Evolutionary conservation across 208 protist species (phyloP), one percentile per base, ranked within the genome.

Genomic region (Leishmania guyanensis): DNA sequence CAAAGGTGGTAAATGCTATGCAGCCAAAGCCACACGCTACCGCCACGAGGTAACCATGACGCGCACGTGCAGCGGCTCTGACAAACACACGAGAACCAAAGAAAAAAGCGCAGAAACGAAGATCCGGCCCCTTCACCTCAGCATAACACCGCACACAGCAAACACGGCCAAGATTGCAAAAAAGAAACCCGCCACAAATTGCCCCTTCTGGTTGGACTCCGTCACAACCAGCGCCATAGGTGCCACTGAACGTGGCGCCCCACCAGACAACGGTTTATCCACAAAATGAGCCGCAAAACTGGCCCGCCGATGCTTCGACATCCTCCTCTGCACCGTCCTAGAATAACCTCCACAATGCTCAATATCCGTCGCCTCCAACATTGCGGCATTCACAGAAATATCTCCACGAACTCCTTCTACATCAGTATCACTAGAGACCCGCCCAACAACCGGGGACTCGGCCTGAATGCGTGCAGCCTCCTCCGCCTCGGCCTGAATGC

Each of bases 151-250:
- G 1, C 66, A 69, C 43, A 83, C 36, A 36, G 70, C 84, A 54
- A 86, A 77, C 20, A 81, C 76, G 10, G 69, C 79, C 1, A 83
- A 69, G 43, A 86, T 79, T 3, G n/a, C 60, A 29, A 29, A 29
- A 29, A 66, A n/a, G 33, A 39, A 66, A 66, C 10, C 20, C 6
- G 2, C 60, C 60, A 66, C 60, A 10, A 9, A 16, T 10, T 5
- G 29, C 20, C 20, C 20, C 60, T 16, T 29, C 33, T 36, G 6
- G 0, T 58, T 20, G 3, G 53, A 14, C 53, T 58, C 14, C 5
- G 9, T 17, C 3, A 1, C 53, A 16, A 14, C 5, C 10, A 2
- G 53, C 20, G 14, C 5, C 53, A 22, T 22, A 5, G 53, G 53
- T 17, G 53, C 9, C 3, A 4, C 53, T 5, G 20, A 3, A 20